Conservation (phyloP, 148 eudicot species). For the Spergularia marina region DNA sequence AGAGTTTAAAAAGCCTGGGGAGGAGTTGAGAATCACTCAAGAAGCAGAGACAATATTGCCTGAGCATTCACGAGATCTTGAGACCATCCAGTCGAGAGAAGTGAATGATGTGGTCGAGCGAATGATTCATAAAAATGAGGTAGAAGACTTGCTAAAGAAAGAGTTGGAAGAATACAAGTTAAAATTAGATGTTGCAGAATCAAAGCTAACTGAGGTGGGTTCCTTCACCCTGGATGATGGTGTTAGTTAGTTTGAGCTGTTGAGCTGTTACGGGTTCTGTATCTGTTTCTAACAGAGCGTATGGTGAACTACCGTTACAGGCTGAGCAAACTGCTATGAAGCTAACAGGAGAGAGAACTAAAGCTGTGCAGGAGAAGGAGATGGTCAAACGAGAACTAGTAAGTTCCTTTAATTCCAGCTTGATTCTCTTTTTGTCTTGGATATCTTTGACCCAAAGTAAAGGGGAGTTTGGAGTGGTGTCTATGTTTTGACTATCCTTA, state of each 20-base stretch:
- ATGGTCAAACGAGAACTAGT: conserved; percentile 53
- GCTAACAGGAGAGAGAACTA: conserved; percentile 46
- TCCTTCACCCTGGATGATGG: conserved; percentile 6
- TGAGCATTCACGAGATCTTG: conserved; percentile 31
- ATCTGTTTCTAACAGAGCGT: background rate
- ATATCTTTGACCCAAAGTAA: background rate
- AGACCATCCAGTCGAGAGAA: conserved; percentile 27
- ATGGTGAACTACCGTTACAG: conserved; percentile 30
- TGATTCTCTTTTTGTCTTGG: background rate
- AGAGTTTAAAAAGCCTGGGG: conserved; percentile 26
- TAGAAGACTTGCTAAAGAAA: conserved; percentile 24
- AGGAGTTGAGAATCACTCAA: conserved; percentile 23
- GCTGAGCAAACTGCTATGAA: conserved; percentile 43
- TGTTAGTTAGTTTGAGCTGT: background rate
- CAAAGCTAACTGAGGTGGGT: conserved; percentile 52
- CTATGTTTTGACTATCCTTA: too few relatives aligned
- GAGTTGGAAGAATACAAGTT: conserved; percentile 46
- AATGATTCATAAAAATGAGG: conserved; percentile 10
- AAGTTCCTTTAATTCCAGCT: conserved; percentile 17
- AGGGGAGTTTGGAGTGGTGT: background rate
- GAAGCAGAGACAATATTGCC: conserved; percentile 23
- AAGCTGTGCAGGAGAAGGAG: conserved; percentile 44
- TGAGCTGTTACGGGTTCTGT: background rate
- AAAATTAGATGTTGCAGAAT: conserved; percentile 41
- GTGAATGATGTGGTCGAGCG: conserved; percentile 27